Evolutionary conservation across 257 asterid genomes (phyloP).

Genomic region (Nicotiana tabacum): DNA sequence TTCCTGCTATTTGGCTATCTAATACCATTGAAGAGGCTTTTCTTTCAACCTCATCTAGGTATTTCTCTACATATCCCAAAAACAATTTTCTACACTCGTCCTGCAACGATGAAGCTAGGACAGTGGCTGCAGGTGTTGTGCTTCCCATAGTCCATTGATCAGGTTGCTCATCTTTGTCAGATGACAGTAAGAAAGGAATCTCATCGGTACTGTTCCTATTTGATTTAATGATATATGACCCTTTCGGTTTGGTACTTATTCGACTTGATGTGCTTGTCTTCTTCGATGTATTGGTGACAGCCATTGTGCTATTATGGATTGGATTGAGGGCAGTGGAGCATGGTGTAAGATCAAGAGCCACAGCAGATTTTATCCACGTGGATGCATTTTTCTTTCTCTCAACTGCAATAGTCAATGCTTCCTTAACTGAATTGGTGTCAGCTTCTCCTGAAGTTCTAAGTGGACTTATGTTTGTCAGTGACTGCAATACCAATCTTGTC

Average conservation of each 20-base stretch:
- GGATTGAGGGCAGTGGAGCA: conserved; percentile 18
- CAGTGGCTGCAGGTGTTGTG: conserved; percentile 24
- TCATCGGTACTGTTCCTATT: conserved; percentile 19
- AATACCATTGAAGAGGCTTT: conserved; percentile 26
- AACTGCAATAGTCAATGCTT: conserved; percentile 35
- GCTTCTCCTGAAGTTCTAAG: conserved; percentile 30
- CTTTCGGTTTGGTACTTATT: conserved; percentile 26
- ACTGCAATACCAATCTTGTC: conserved; percentile 47
- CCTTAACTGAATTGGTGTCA: conserved; percentile 42
- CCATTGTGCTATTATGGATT: conserved; percentile 10
- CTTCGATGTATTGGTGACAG: conserved; percentile 18
- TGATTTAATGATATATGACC: conserved; percentile 21
- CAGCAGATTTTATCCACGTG: conserved; percentile 63
- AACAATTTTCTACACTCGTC: conserved; percentile 50
- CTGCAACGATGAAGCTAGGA: conserved; percentile 42
- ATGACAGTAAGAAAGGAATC: conserved; percentile 22
- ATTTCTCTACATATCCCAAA: conserved; percentile 46
- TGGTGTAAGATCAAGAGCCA: conserved; percentile 58
- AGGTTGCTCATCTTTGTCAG: conserved; percentile 32
- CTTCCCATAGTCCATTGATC: conserved; percentile 41
- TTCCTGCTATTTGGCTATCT: conserved; percentile 35
- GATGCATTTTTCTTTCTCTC: conserved; percentile 55
- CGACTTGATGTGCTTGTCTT: conserved; percentile 16
- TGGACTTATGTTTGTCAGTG: conserved; percentile 46
- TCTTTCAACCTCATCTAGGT: conserved; percentile 49